Evolutionary conservation across 805 yeast genomes (phyloP).

Genomic region (Yueomyces sinensis): DNA sequence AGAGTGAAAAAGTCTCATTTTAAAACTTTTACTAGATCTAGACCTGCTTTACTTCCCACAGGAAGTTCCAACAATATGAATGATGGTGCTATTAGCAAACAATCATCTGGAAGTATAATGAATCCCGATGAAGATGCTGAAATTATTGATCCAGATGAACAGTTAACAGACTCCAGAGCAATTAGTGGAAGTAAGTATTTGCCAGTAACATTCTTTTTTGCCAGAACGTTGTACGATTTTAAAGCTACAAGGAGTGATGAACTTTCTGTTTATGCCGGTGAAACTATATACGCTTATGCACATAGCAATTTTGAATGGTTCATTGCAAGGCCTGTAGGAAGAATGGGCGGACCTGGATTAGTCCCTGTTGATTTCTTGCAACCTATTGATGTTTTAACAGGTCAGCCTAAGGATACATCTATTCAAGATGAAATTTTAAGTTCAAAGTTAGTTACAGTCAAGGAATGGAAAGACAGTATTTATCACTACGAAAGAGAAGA

Average conservation of each 20-base stretch:
- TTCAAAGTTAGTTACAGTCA: slow-evolving; percentile 78
- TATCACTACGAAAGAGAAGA: background rate
- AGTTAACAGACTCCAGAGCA: background rate
- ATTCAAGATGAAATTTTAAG: slow-evolving; percentile 43
- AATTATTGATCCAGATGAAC: background rate
- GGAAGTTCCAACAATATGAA: background rate
- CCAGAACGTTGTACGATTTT: slow-evolving; percentile 76
- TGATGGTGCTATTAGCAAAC: slow-evolving; percentile 1
- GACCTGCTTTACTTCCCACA: slow-evolving; percentile 19
- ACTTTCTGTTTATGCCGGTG: slow-evolving; percentile 71
- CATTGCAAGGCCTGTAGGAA: slow-evolving; percentile 88
- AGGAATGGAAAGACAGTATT: slow-evolving; percentile 71
- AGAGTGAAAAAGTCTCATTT: slow-evolving; percentile 79
- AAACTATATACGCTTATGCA: slow-evolving; percentile 83
- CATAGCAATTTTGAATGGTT: slow-evolving; percentile 96
- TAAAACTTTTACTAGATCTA: slow-evolving; percentile 59
- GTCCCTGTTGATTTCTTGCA: slow-evolving; percentile 87
- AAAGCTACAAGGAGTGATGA: slow-evolving; percentile 69
- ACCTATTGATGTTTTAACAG: slow-evolving; percentile 61
- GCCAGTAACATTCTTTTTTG: slow-evolving; percentile 45
- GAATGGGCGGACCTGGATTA: slow-evolving; percentile 92
- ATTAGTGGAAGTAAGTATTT: slow-evolving; percentile 2
- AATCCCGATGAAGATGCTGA: background rate
- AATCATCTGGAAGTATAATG: background rate
- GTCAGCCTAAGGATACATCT: slow-evolving; percentile 41